phyloP scores from a whole-genome alignment of 768 basidiomycete genomes.

The Lentinula boryana region DNA sequence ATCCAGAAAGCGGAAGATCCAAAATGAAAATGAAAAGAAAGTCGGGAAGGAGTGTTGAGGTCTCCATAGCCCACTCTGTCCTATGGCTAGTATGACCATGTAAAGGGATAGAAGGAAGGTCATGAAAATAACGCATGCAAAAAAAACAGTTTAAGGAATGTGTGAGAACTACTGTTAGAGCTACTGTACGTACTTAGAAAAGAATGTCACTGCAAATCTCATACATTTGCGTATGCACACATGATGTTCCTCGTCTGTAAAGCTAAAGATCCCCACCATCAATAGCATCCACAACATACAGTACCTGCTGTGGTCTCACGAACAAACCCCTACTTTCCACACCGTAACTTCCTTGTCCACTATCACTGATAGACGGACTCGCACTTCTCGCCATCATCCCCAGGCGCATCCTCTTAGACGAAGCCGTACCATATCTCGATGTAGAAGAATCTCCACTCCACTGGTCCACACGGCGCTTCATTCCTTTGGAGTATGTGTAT shows the following conservation, averaged over 20 bases:
- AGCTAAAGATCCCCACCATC: slow-evolving; percentile 30
- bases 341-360: slow-evolving; percentile 36
- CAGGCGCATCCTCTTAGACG: slow-evolving; percentile 61
- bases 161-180: too few relatives aligned
- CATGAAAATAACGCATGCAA: too few relatives aligned
- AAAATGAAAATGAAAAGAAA: not conserved
- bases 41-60: not conserved
- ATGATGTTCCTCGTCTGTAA: not conserved
- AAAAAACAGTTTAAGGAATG: too few relatives aligned
- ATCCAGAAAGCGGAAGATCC: not conserved
- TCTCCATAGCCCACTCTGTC: not conserved
- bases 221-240: not conserved
- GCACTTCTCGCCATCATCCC: slow-evolving; percentile 53
- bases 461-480: slow-evolving; percentile 26
- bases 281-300: slow-evolving; percentile 83
- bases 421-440: not conserved
- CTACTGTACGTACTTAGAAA: too few relatives aligned
- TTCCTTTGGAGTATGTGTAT: slow-evolving; percentile 29
- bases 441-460: slow-evolving; percentile 27
- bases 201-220: not conserved
- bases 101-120: not conserved
- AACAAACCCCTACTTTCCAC: slow-evolving; percentile 69
- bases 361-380: slow-evolving; percentile 57
- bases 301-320: slow-evolving; percentile 79
- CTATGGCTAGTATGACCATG: not conserved